Evolutionary conservation across 2,329 filamentous ascomycete genomes (phyloP), one percentile per base, ranked within the genome.

Genomic region (Ophiostoma sp.): DNA sequence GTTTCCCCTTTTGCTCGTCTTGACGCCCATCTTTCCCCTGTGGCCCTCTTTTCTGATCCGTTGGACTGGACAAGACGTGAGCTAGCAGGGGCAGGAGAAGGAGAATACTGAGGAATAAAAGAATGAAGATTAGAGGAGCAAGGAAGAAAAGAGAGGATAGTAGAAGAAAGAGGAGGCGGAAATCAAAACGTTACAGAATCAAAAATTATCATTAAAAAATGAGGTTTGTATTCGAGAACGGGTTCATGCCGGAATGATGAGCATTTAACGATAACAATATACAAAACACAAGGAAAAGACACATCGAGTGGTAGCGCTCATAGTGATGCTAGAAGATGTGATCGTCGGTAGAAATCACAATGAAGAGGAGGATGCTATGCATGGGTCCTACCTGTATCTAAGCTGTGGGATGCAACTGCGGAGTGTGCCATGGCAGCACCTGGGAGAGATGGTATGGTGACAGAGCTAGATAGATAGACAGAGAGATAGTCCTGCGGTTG

Each of bases 11-110:
- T 16, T 60, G n/a, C 11, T 40, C 27, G 27, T 62, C 38, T 62
- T 41, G 14, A 62, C 38, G 58, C 58, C 58, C 49, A 40, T 41
- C 18, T 52, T 14, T 16, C 52, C 27, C 27, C 27, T 27, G 27
- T 62, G 52, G 40, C 55, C 45, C 65, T 66, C 58, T 45, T 64
- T 47, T 69, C 36, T 64, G 47, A 60, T 67, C 64, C 58, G 58
- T 58, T 38, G 14, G 67, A 69, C 60, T 66, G 68, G 65, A 27
- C 27, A 27, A 27, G 38, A 49, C 38, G 45, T 38, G 14, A 16
- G 41, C 68, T 67, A 67, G 65, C 65, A 66, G 58, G 67, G 65
- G 68, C 18, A 18, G 55, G 27, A 27, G 27, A 27, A 38, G 36
- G 36, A 60, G 12, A 60, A n/a, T 16, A 52, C 3, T 52, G 5